A percentile compares a stretch with the other conserved stretches of the same genome.
Evolutionary conservation across 75 land plant species (phyloP).

Genomic region (Ceratopteris richardii): DNA sequence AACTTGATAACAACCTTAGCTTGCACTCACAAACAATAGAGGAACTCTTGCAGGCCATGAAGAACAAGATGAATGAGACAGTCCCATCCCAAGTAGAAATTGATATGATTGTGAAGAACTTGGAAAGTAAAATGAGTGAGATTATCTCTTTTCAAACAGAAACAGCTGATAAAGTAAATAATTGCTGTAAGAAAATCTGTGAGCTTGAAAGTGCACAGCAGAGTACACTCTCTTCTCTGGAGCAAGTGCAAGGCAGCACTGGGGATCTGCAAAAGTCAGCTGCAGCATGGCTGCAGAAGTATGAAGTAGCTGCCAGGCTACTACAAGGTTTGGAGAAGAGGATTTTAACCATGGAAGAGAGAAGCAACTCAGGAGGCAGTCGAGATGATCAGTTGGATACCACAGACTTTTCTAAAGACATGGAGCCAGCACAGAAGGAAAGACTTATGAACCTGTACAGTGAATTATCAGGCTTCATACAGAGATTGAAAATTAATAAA

Average conservation of each 20-base stretch:
- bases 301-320: slow-evolving; percentile 14
- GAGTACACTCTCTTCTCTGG: slow-evolving; percentile 10
- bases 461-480: background rate
- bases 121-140: too few species aligned
- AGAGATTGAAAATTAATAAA: background rate
- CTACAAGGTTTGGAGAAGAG: slow-evolving; percentile 9
- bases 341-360: background rate
- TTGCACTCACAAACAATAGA: background rate
- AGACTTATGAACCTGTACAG: background rate
- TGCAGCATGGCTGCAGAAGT: slow-evolving; percentile 22
- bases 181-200: too few species aligned
- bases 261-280: slow-evolving; percentile 16
- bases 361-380: background rate
- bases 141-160: too few species aligned
- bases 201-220: slow-evolving; percentile 14
- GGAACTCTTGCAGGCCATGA: background rate
- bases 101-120: too few species aligned
- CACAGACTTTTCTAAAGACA: background rate
- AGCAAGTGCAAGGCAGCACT: slow-evolving; percentile 17
- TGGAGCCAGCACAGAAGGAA: background rate
- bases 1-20: background rate
- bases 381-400: background rate
- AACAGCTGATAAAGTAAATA: too few species aligned
- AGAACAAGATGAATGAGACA: too few species aligned
- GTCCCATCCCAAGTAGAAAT: too few species aligned